A percentile compares a stretch with the other conserved stretches of the same genome.
Conservation (phyloP, 2,329 filamentous ascomycete species). For the Nothophoma quercina region DNA sequence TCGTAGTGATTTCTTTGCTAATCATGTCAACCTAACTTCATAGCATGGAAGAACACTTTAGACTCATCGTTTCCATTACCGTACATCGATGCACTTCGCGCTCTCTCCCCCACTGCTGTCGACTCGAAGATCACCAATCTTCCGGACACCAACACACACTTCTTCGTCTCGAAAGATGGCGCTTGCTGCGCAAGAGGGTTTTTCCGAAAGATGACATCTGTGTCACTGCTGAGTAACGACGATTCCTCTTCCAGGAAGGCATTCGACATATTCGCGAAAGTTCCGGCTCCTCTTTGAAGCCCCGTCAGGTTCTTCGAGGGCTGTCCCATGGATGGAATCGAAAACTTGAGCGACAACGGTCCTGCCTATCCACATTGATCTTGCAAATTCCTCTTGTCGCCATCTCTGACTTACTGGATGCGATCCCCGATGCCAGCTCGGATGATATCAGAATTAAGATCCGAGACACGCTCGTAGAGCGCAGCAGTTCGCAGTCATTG, state of each 20-base stretch:
- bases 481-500: neutral
- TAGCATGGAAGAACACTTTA: neutral
- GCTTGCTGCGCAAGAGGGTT: neutral
- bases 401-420: neutral
- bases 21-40: neutral
- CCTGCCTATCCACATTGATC: constrained; percentile 31
- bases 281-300: neutral
- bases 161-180: neutral
- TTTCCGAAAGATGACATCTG: neutral
- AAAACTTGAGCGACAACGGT: constrained; percentile 19
- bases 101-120: neutral
- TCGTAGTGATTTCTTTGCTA: neutral
- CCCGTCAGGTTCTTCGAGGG: constrained; percentile 28
- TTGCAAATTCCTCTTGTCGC: constrained; percentile 17
- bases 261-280: neutral
- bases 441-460: neutral
- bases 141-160: neutral
- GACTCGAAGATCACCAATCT: neutral
- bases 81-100: neutral
- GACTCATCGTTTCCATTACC: neutral
- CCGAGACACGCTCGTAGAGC: neutral
- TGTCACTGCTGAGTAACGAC: neutral
- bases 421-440: neutral
- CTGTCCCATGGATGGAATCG: constrained; percentile 25
- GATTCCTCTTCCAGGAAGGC: neutral